Conservation (phyloP, 345 rosid genomes). For the Ceriops zippeliana region DNA sequence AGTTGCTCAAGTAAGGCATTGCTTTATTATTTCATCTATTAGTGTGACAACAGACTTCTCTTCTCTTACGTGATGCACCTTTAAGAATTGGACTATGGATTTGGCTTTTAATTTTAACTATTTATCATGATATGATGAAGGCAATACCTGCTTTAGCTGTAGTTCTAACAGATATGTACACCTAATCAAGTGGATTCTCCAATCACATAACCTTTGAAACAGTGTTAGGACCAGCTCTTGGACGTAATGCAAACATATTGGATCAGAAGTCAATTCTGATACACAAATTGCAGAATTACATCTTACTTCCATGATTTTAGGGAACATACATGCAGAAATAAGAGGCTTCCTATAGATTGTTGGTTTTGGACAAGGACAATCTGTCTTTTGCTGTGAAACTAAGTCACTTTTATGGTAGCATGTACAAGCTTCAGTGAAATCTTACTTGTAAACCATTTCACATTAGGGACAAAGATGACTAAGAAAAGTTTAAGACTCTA, state of each 20-base stretch:
- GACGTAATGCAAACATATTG: neutral
- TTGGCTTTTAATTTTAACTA: neutral
- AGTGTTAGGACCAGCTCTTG: neutral
- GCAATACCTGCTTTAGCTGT: neutral
- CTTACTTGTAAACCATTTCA: neutral
- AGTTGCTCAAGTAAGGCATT: no score
- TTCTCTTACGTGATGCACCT: neutral
- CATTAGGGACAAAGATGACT: neutral
- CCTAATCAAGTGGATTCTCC: neutral
- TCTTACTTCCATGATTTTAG: neutral
- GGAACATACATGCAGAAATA: neutral
- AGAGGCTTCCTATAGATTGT: neutral
- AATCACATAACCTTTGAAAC: neutral
- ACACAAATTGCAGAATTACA: neutral
- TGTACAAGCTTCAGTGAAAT: neutral
- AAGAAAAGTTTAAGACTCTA: constrained; percentile 2
- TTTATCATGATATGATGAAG: neutral
- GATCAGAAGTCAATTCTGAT: neutral
- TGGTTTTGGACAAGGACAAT: neutral
- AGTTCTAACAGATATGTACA: no score
- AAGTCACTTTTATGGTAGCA: neutral
- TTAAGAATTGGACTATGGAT: neutral
- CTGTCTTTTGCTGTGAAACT: neutral
- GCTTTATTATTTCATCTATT: no score
- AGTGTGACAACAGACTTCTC: neutral